Percentiles rank a stretch among this genome's conserved stretches.
Evolutionary conservation across 495 filamentous ascomycete genomes (phyloP).

Genomic region (Penicillium salamii): DNA sequence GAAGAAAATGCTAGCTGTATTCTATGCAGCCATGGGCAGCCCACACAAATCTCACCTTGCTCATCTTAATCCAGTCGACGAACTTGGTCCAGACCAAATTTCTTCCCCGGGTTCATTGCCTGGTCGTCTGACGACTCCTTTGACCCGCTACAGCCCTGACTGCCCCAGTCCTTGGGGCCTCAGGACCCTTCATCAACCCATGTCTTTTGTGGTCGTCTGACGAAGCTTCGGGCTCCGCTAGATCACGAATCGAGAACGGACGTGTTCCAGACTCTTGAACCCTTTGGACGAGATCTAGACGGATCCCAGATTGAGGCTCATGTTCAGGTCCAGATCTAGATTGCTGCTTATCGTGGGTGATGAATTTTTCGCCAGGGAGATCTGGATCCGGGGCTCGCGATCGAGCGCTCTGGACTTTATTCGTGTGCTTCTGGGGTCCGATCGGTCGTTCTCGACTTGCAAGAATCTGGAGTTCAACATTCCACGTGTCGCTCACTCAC

Average conservation of each 20-base stretch:
- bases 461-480: background rate
- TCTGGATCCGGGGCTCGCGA: background rate
- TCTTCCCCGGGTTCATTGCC: background rate
- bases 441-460: background rate
- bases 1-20: background rate
- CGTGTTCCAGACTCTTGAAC: background rate
- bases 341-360: background rate
- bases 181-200: background rate
- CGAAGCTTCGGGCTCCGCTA: background rate
- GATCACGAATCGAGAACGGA: background rate
- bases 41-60: background rate
- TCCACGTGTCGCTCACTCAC: background rate
- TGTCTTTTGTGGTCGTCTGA: background rate
- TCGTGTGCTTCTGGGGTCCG: background rate
- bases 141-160: conserved; percentile 17
- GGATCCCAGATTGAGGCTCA: background rate
- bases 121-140: conserved; percentile 23
- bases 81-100: background rate
- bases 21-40: background rate
- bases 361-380: background rate
- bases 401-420: background rate
- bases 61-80: background rate
- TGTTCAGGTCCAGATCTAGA: conserved; percentile 5
- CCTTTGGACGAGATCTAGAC: background rate
- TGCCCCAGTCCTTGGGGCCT: background rate